Conservation (phyloP, 345 rosid species). For the Punica granatum region DNA sequence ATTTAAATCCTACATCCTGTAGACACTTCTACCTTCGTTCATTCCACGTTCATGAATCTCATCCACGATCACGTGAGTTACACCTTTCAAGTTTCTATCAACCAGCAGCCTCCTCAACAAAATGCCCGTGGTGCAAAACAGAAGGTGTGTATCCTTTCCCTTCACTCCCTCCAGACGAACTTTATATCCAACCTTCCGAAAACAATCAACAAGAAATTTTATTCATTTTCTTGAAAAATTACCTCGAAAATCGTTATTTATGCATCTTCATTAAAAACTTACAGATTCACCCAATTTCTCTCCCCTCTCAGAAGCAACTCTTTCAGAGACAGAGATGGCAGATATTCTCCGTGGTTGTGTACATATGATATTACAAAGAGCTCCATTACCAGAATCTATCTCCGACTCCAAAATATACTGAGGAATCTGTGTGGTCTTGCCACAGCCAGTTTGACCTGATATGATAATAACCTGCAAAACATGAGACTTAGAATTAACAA, state of each 20-base stretch:
- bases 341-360: slow-evolving; percentile 96
- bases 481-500: background rate
- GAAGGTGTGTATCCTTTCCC: slow-evolving; percentile 82
- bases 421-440: slow-evolving; percentile 97
- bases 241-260: slow-evolving; percentile 6
- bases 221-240: slow-evolving; percentile 6
- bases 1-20: slow-evolving; percentile 6
- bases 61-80: slow-evolving; percentile 86
- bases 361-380: slow-evolving; percentile 76
- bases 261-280: slow-evolving; percentile 32
- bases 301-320: slow-evolving; percentile 92
- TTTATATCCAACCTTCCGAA: slow-evolving; percentile 77
- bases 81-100: slow-evolving; percentile 77
- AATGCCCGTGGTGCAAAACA: slow-evolving; percentile 93
- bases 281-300: slow-evolving; percentile 93
- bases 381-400: slow-evolving; percentile 58
- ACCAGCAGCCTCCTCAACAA: slow-evolving; percentile 83
- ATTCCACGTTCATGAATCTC: slow-evolving; percentile 99
- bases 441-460: slow-evolving; percentile 98
- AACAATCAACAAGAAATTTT: slow-evolving; percentile 12
- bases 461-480: slow-evolving; percentile 62
- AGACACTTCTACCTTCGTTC: slow-evolving; percentile 66
- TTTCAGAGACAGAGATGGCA: slow-evolving; percentile 91
- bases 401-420: slow-evolving; percentile 84
- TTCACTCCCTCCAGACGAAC: slow-evolving; percentile 88